A percentile compares a stretch with the other conserved stretches of the same genome.
phyloP scores from a whole-genome alignment of 768 basidiomycete genomes.

The Xerocomellus chrysenteron region DNA sequence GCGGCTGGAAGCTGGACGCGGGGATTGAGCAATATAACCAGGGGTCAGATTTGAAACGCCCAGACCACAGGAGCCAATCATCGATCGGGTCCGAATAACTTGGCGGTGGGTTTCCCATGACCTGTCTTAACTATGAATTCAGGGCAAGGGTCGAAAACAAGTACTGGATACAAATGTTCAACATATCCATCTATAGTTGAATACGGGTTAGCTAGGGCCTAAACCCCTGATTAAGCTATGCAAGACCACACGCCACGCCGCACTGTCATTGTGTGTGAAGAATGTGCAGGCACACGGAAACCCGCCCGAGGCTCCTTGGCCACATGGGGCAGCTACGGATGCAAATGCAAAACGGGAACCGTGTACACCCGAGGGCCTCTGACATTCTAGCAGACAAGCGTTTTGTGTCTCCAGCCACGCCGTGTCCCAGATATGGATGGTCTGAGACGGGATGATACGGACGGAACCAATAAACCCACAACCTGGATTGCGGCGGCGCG shows the following conservation, averaged over 20 bases:
- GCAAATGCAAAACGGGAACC: background rate
- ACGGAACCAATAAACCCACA: background rate
- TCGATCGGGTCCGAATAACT: background rate
- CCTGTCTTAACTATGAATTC: background rate
- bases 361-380: background rate
- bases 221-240: background rate
- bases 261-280: background rate
- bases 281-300: background rate
- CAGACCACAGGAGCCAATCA: background rate
- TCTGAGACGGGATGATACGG: background rate
- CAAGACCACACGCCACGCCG: background rate
- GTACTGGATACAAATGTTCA: background rate
- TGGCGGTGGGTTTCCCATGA: background rate
- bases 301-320: background rate
- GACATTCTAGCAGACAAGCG: background rate
- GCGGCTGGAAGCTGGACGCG: background rate
- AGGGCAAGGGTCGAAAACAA: background rate
- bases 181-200: background rate
- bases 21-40: background rate
- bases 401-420: background rate
- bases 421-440: background rate
- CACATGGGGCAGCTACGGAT: background rate
- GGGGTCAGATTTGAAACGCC: background rate
- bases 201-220: background rate
- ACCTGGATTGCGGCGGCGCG: too few relatives aligned